These are phyloP conservation scores for Infundibulicybe gibba DNA, from an alignment of 768 basidiomycete species.

Conservation along the genomic window DNA sequence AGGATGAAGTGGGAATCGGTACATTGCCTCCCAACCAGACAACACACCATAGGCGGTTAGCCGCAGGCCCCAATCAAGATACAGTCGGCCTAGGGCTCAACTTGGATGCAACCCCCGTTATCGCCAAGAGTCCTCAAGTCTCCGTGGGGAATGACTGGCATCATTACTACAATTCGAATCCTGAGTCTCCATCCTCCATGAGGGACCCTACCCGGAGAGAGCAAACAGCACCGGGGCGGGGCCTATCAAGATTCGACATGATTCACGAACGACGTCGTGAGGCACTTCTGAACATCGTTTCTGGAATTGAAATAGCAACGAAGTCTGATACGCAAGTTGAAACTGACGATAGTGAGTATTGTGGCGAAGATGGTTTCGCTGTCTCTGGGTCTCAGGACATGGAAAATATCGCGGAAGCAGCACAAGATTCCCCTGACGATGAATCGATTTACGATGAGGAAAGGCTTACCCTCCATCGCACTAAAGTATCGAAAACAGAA, in stretches of 20 bases:
- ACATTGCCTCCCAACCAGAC: neutral
- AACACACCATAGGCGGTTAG: neutral
- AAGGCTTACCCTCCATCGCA: neutral
- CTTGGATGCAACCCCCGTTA: neutral
- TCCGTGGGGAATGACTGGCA: conserved; percentile 17
- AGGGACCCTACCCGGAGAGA: neutral
- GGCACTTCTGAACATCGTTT: conserved; percentile 32
- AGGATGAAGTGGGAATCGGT: conserved; percentile 24
- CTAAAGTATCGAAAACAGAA: conserved; percentile 10
- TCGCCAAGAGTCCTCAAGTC: neutral
- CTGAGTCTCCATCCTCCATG: neutral
- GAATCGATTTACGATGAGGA: conserved; percentile 19
- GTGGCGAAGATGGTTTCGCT: conserved; percentile 30
- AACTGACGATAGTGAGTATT: conserved; percentile 26
- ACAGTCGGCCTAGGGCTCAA: conserved; percentile 9
- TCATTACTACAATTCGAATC: neutral
- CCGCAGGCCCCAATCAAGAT: neutral
- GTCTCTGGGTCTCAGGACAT: conserved; percentile 25
- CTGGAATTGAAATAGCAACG: conserved; percentile 17
- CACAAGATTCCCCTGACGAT: neutral
- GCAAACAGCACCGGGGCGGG: neutral
- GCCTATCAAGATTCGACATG: neutral
- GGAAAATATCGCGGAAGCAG: neutral
- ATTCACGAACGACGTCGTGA: conserved; percentile 25
- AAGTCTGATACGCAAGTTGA: conserved; percentile 4